phyloP scores from a whole-genome alignment of 2,329 filamentous ascomycete genomes.

The Knoxdaviesia capensis region DNA sequence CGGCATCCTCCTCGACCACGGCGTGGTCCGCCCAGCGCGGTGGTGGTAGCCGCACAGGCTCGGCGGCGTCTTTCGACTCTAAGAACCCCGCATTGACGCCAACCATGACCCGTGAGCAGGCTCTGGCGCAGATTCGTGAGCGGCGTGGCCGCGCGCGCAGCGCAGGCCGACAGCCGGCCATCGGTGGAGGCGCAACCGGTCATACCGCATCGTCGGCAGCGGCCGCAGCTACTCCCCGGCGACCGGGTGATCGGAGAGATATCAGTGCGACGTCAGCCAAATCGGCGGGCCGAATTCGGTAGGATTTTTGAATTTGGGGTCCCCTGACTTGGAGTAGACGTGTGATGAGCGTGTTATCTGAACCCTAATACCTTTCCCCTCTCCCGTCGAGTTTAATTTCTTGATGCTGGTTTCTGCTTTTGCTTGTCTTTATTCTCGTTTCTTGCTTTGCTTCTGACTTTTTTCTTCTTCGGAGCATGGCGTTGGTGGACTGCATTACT shows the following conservation, averaged over 20 bases:
- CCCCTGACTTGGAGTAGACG: background rate
- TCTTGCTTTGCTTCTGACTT: background rate
- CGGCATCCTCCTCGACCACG: no score
- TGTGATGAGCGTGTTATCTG: background rate
- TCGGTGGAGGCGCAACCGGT: conserved; percentile 20
- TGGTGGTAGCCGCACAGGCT: conserved; percentile 1
- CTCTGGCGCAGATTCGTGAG: conserved; percentile 55
- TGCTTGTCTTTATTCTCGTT: background rate
- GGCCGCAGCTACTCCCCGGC: conserved; percentile 23
- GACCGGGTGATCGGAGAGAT: conserved; percentile 20
- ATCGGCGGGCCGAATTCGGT: background rate
- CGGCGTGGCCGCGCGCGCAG: conserved; percentile 51
- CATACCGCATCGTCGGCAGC: conserved; percentile 32
- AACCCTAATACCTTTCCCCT: no score
- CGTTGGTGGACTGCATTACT: background rate
- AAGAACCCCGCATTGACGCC: conserved; percentile 39
- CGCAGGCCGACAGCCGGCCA: conserved; percentile 25
- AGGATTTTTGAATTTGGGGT: background rate
- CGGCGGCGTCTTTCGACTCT: conserved; percentile 24
- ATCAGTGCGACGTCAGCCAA: conserved; percentile 24
- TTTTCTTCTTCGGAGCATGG: background rate
- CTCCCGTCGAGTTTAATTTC: background rate
- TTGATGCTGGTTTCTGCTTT: background rate
- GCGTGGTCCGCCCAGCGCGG: conserved; percentile 1
- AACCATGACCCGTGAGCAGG: conserved; percentile 53